These are phyloP conservation scores for Sclerotinia spermophila DNA, from an alignment of 2,329 filamentous ascomycete genomes.

Conservation along the genomic window DNA sequence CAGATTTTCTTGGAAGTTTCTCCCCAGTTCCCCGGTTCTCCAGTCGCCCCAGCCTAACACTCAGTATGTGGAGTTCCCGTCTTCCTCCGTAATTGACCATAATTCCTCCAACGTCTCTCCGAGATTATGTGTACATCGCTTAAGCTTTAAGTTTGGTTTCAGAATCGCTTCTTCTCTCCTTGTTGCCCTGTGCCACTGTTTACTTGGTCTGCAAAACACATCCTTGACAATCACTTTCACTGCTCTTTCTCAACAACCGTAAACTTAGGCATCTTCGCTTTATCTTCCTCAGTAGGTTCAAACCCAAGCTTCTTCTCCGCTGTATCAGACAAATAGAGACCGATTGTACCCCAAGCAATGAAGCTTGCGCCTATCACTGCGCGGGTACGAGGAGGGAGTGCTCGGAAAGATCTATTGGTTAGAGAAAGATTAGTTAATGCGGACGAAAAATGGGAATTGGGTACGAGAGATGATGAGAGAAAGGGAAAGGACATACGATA, in stretches of 20 bases:
- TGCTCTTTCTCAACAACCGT: conserved; percentile 52
- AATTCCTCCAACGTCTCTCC: neutral
- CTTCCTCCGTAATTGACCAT: neutral
- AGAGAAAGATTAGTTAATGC: neutral
- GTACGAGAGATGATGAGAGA: neutral
- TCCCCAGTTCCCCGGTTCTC: neutral
- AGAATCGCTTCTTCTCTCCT: neutral
- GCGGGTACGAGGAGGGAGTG: conserved; percentile 66
- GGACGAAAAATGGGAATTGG: neutral
- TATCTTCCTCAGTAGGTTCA: conserved; percentile 69
- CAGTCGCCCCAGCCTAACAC: neutral
- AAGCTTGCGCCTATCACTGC: conserved; percentile 69
- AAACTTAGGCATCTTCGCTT: conserved; percentile 64
- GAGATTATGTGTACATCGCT: neutral
- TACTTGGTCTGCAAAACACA: neutral
- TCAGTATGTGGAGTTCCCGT: neutral
- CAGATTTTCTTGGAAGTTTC: neutral
- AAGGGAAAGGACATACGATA: neutral
- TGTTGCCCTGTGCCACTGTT: neutral
- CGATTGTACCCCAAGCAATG: conserved; percentile 71
- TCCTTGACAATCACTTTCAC: neutral
- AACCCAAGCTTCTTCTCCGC: conserved; percentile 72
- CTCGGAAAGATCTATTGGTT: conserved; percentile 51
- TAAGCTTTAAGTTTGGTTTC: neutral
- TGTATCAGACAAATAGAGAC: conserved; percentile 68